Base-by-base conservation (phyloP, 768 basidiomycete genomes). In the Pleurotus salmoneostramineus region DNA sequence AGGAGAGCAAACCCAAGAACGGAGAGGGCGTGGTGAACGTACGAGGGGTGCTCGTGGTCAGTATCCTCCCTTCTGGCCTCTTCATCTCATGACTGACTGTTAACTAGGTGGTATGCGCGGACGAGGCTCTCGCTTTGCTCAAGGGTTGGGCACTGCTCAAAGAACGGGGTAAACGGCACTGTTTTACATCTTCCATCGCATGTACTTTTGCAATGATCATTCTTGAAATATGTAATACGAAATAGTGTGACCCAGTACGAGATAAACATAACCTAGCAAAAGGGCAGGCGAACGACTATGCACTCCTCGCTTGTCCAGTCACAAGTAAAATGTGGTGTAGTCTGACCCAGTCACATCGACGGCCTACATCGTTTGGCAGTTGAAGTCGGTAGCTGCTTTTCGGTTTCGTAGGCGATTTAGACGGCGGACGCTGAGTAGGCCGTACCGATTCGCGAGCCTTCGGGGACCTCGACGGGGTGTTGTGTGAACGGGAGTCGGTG, bases 121-220 rank as follows among this genome's bases (percentile, higher is more conserved):
- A 49, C 80, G 93, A 59, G 89, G 93, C 21, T 80, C 83, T 32
- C 83, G 91, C n/a, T 93, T 93, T 66, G 81, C 88, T 15, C 90
- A 93, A 71, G 91, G 91, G 17, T 77, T 93, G 42, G 91, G 91
- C 27, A 89, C 88, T 65, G 75, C 83, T 69, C 37, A 74, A 74
- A 58, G 73, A 58, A 59, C 62, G 58, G 70, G 66, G 46, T 72
- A 67, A 32, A 60, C 40, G 50, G 44, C 48, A 32, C 12, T 59
- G 33, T 45, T 59, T 56, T 34, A n/a, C 17, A 11, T 45, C 44
- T 14, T 45, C 12, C 17, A 1, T 45, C 6, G 37, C 15, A 17
- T 17, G n/a, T 17, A 2, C 6, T 17, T 27, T 27, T 27, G 21
- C 21, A 27, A 27, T 42, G 40, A 42, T 8, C n/a, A 42, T 42